Evolutionary conservation across 306 rosid species (phyloP).

Genomic region (Styphnolobium japonicum): DNA sequence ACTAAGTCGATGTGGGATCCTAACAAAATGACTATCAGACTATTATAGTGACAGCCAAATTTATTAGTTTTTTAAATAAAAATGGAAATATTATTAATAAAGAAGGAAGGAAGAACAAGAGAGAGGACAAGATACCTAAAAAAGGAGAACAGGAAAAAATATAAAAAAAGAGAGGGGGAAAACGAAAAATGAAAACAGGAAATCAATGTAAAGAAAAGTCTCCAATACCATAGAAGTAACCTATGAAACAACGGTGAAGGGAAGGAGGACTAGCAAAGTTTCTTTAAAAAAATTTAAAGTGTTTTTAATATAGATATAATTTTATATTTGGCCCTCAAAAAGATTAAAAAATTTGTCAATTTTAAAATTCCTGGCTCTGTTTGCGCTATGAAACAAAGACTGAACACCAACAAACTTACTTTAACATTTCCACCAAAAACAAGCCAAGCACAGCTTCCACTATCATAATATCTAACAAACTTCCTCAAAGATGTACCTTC

Average conservation of each 20-base stretch:
- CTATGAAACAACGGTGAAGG: no score
- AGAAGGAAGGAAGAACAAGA: background rate
- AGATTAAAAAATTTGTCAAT: no score
- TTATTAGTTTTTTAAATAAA: background rate
- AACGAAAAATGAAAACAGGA: background rate
- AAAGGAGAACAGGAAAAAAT: background rate
- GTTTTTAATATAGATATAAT: no score
- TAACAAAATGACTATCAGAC: no score
- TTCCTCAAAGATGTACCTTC: background rate
- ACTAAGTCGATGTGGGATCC: no score
- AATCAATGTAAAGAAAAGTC: background rate
- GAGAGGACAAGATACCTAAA: background rate
- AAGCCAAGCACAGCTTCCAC: background rate
- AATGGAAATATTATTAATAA: background rate
- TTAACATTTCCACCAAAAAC: background rate
- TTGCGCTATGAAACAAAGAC: no score
- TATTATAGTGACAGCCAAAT: background rate
- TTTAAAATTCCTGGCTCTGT: no score
- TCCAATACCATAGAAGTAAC: background rate
- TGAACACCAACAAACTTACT: background rate
- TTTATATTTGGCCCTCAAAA: no score
- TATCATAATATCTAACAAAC: background rate
- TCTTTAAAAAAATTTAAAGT: no score
- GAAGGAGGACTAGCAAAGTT: no score
- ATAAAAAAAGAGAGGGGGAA: background rate